phyloP scores from a whole-genome alignment of 2,329 filamentous ascomycete genomes.

The Aspergillus sergii region DNA sequence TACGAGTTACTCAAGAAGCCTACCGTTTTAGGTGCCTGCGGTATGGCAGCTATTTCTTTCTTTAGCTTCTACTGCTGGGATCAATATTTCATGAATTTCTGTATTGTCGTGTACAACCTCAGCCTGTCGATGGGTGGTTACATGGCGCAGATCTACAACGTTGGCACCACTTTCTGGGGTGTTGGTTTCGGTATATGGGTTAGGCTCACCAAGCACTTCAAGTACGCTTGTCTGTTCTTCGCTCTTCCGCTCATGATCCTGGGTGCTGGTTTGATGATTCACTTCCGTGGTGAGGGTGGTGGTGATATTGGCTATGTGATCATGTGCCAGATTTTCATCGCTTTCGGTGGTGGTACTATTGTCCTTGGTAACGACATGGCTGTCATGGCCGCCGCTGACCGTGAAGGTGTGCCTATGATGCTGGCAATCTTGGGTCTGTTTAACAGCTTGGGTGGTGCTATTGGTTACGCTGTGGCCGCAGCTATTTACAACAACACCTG shows the following conservation, averaged over 20 bases:
- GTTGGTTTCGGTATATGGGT: constrained; percentile 54
- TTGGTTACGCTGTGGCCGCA: constrained; percentile 34
- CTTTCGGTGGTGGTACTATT: constrained; percentile 56
- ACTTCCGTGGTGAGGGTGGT: constrained; percentile 53
- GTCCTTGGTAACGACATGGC: constrained; percentile 61
- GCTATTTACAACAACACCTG: constrained; percentile 63
- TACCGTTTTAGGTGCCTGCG: constrained; percentile 56
- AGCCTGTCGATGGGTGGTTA: constrained; percentile 48
- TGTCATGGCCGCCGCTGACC: constrained; percentile 58
- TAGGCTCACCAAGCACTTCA: constrained; percentile 55
- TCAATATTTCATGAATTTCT: constrained; percentile 56
- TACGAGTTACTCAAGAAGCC: constrained; percentile 54
- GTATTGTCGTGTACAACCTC: constrained; percentile 56
- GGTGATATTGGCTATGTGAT: constrained; percentile 54
- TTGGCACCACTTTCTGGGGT: constrained; percentile 56
- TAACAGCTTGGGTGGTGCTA: constrained; percentile 37
- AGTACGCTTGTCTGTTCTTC: constrained; percentile 54
- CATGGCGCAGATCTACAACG: constrained; percentile 55
- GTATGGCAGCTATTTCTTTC: constrained; percentile 51
- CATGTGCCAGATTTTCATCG: constrained; percentile 60
- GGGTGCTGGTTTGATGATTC: constrained; percentile 58
- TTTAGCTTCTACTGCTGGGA: constrained; percentile 58
- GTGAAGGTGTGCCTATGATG: constrained; percentile 56
- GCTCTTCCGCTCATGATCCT: constrained; percentile 56
- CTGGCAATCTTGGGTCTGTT: constrained; percentile 40